These are phyloP conservation scores for Celoporthe dispersa DNA, from an alignment of 2,329 filamentous ascomycete genomes.

Conservation along the genomic window DNA sequence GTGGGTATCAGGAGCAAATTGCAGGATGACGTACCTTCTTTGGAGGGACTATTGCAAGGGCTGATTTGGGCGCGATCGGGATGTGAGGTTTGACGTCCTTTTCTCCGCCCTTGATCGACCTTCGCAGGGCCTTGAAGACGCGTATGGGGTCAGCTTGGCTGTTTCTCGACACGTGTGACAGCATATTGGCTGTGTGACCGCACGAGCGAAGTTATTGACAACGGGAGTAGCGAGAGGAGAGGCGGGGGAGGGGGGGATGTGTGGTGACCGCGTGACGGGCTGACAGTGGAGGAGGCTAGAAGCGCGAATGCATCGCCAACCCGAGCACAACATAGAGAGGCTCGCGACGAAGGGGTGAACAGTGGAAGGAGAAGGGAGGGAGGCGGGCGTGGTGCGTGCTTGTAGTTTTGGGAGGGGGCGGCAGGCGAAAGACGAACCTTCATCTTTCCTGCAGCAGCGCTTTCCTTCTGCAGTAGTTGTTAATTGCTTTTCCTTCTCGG, in stretches of 20 bases:
- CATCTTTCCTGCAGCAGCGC: slow-evolving; percentile 10
- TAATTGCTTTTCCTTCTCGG: not conserved
- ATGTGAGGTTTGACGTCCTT: slow-evolving; percentile 69
- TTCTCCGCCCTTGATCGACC: slow-evolving; percentile 91
- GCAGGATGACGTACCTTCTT: slow-evolving; percentile 74
- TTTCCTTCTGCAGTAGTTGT: slow-evolving; percentile 8
- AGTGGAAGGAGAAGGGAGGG: not conserved
- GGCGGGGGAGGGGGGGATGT: not conserved
- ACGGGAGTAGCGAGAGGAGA: too few relatives aligned
- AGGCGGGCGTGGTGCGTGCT: not conserved
- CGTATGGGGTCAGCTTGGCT: slow-evolving; percentile 48
- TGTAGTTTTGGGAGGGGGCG: not conserved
- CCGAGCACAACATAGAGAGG: not conserved
- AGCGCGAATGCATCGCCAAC: slow-evolving; percentile 5
- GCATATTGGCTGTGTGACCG: slow-evolving; percentile 11
- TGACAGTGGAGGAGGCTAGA: not conserved
- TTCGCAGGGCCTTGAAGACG: slow-evolving; percentile 71
- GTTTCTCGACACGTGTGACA: slow-evolving; percentile 19
- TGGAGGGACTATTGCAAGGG: slow-evolving; percentile 85
- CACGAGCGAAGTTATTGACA: not conserved
- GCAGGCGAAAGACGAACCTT: slow-evolving; percentile 13
- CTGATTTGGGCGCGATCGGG: slow-evolving; percentile 81
- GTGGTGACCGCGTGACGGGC: slow-evolving; percentile 7
- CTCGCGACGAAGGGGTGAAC: not conserved
- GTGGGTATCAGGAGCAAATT: slow-evolving; percentile 10